Conservation (phyloP, 2,329 filamentous ascomycete genomes). For the Fusarium keratoplasticum region DNA sequence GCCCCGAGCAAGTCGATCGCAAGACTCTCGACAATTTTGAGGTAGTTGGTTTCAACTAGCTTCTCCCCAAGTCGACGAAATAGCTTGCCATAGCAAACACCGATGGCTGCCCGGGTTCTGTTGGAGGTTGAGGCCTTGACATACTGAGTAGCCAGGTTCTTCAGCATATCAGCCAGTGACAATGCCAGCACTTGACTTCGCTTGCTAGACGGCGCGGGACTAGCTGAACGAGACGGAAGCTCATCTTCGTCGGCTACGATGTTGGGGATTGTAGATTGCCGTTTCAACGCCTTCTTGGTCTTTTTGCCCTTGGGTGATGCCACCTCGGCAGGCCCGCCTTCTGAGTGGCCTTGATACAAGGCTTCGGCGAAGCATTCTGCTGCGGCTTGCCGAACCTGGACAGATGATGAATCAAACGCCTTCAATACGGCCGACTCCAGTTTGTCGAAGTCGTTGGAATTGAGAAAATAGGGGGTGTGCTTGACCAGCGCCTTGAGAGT, state of each 20-base stretch:
- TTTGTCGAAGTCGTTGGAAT: constrained; percentile 90
- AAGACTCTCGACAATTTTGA: constrained; percentile 83
- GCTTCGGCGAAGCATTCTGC: constrained; percentile 86
- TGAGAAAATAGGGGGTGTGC: constrained; percentile 85
- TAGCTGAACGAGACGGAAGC: constrained; percentile 73
- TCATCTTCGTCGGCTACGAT: constrained; percentile 81
- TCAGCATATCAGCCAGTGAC: constrained; percentile 81
- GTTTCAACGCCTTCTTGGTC: constrained; percentile 69
- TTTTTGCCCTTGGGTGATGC: constrained; percentile 75
- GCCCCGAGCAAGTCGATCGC: constrained; percentile 84
- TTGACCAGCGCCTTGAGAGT: constrained; percentile 81
- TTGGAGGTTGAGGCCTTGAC: constrained; percentile 82
- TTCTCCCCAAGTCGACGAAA: constrained; percentile 83
- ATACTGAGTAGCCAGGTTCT: constrained; percentile 84
- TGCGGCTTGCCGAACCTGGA: constrained; percentile 84
- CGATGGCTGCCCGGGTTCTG: constrained; percentile 82
- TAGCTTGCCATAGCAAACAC: constrained; percentile 87
- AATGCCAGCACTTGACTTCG: constrained; percentile 80
- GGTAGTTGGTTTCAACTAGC: constrained; percentile 85
- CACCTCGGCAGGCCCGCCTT: constrained; percentile 61
- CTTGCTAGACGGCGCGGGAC: constrained; percentile 75
- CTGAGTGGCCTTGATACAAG: constrained; percentile 80
- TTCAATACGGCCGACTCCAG: constrained; percentile 87
- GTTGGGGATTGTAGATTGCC: constrained; percentile 69
- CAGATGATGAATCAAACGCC: constrained; percentile 80